Conservation (phyloP, 2,329 filamentous ascomycete genomes). For the Monilinia aucupariae region DNA sequence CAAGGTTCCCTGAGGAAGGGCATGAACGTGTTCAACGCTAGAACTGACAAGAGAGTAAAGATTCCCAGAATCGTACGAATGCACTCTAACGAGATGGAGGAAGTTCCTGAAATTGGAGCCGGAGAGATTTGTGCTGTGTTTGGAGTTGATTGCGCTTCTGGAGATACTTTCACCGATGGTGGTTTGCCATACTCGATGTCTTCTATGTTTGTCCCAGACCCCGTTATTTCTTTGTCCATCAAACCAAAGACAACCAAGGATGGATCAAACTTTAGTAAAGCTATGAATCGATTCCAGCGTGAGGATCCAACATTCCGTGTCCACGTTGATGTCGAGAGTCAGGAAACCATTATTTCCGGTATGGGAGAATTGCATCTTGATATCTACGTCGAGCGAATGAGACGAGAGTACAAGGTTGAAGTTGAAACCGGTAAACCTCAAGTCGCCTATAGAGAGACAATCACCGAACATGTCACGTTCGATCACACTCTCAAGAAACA, state of each 20-base stretch:
- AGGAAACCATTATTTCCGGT: slow-evolving; percentile 95
- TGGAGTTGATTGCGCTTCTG: slow-evolving; percentile 93
- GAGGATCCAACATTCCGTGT: slow-evolving; percentile 98
- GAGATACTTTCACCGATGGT: slow-evolving; percentile 96
- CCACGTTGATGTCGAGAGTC: slow-evolving; percentile 82
- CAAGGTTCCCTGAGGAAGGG: slow-evolving; percentile 88
- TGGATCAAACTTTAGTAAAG: slow-evolving; percentile 91
- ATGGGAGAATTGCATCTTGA: slow-evolving; percentile 98
- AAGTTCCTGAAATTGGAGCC: slow-evolving; percentile 84
- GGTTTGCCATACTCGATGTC: slow-evolving; percentile 90
- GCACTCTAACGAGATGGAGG: slow-evolving; percentile 99
- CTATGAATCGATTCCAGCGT: slow-evolving; percentile 96
- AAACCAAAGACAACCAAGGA: slow-evolving; percentile 92
- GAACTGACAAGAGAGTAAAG: slow-evolving; percentile 92
- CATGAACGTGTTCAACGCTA: slow-evolving; percentile 85
- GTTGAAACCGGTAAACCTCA: slow-evolving; percentile 94
- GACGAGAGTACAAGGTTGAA: slow-evolving; percentile 93
- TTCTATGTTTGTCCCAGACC: slow-evolving; percentile 96
- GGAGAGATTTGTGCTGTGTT: slow-evolving; percentile 99
- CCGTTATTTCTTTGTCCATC: slow-evolving; percentile 96
- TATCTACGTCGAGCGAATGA: slow-evolving; percentile 95
- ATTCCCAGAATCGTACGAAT: slow-evolving; percentile 96
- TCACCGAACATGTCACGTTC: slow-evolving; percentile 73
- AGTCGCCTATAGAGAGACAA: slow-evolving; percentile 94
- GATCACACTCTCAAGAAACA: slow-evolving; percentile 95